phyloP scores from a whole-genome alignment of 2,329 filamentous ascomycete species.

The Paraconiothyrium sp. region DNA sequence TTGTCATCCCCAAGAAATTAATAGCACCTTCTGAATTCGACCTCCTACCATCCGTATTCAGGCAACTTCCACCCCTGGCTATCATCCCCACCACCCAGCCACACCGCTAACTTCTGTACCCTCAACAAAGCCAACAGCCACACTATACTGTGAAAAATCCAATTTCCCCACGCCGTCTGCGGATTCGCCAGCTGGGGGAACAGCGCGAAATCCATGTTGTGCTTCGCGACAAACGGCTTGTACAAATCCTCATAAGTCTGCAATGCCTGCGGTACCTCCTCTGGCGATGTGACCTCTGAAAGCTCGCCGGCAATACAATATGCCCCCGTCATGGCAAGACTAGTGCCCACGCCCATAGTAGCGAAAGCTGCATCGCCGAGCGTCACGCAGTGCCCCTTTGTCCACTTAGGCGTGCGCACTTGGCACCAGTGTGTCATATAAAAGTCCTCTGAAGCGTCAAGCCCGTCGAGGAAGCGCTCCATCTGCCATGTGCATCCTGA shows the following conservation, averaged over 20 bases:
- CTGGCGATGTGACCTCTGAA: conserved; percentile 25
- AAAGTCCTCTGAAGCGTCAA: conserved; percentile 52
- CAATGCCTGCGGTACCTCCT: conserved; percentile 32
- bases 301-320: conserved; percentile 53
- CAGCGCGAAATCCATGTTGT: conserved; percentile 18
- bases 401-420: conserved; percentile 42
- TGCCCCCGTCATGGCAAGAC: conserved; percentile 49
- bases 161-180: conserved; percentile 41
- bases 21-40: neutral
- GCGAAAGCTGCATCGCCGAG: conserved; percentile 50
- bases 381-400: conserved; percentile 37
- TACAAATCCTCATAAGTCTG: conserved; percentile 33
- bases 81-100: neutral
- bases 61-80: conserved; percentile 25
- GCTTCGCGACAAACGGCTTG: conserved; percentile 26
- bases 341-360: conserved; percentile 41
- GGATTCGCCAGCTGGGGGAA: conserved; percentile 41
- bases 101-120: conserved; percentile 12
- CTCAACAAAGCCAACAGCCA: conserved; percentile 19
- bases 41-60: conserved; percentile 24
- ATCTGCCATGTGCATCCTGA: conserved; percentile 43
- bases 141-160: conserved; percentile 29
- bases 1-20: neutral
- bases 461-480: conserved; percentile 44
- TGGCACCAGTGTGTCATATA: conserved; percentile 51